Evolutionary conservation across 2,329 filamentous ascomycete species (phyloP).

Genomic region (Alternaria gaisen): DNA sequence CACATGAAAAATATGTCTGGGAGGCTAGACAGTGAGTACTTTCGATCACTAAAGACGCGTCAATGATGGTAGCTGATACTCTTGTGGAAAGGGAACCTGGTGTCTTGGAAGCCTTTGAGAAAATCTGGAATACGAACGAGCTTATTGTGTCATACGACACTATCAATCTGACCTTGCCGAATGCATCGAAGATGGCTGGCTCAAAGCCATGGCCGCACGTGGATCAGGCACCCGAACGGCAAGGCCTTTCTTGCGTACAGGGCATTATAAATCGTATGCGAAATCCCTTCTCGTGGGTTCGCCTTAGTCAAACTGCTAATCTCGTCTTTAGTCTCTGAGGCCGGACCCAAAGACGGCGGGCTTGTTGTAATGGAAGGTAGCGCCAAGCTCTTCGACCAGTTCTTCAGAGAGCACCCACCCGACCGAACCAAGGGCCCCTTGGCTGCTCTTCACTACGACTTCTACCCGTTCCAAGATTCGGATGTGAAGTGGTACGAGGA

Average conservation of each 20-base stretch:
- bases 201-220: slow-evolving; percentile 54
- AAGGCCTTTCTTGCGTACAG: slow-evolving; percentile 51
- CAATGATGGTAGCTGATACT: neutral
- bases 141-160: slow-evolving; percentile 44
- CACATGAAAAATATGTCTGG: slow-evolving; percentile 58
- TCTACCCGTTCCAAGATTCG: slow-evolving; percentile 53
- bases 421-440: slow-evolving; percentile 24
- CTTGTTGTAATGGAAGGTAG: slow-evolving; percentile 57
- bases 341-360: slow-evolving; percentile 57
- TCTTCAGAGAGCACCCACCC: slow-evolving; percentile 20
- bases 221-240: slow-evolving; percentile 55
- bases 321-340: slow-evolving; percentile 9
- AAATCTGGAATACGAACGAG: slow-evolving; percentile 52
- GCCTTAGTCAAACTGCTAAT: neutral
- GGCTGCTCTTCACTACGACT: slow-evolving; percentile 17
- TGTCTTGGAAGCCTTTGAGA: slow-evolving; percentile 54
- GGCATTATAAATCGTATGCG: slow-evolving; percentile 55
- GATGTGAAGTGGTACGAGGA: slow-evolving; percentile 56
- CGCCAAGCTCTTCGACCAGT: slow-evolving; percentile 44
- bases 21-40: slow-evolving; percentile 46
- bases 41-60: neutral
- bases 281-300: slow-evolving; percentile 34
- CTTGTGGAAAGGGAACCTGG: slow-evolving; percentile 44
- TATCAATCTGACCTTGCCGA: slow-evolving; percentile 56
- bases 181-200: slow-evolving; percentile 47